Conservation (phyloP, 2,329 filamentous ascomycete species). For the Paecilomyces sp. region DNA sequence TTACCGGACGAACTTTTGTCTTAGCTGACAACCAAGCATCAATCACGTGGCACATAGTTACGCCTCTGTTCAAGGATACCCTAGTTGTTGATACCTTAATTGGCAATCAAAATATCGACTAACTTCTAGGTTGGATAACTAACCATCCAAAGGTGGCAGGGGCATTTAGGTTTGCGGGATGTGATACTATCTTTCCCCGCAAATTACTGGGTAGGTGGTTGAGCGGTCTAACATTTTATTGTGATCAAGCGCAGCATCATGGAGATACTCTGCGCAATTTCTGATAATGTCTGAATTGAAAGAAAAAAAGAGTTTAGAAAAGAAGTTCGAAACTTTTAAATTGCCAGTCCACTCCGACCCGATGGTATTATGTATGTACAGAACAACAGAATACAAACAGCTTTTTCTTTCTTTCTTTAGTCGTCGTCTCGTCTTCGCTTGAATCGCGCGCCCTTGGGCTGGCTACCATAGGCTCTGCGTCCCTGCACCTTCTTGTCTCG, state of each 20-base stretch:
- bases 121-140: too few species aligned
- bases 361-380: not conserved
- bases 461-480: slow-evolving; percentile 68
- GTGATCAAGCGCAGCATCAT: too few species aligned
- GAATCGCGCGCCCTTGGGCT: slow-evolving; percentile 58
- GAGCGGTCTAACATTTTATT: too few species aligned
- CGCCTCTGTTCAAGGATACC: not conserved
- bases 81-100: not conserved
- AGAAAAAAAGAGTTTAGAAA: too few species aligned
- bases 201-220: too few species aligned
- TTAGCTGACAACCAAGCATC: not conserved
- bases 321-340: not conserved
- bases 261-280: too few species aligned
- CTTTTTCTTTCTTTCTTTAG: not conserved
- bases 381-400: not conserved
- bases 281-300: too few species aligned
- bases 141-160: too few species aligned
- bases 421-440: slow-evolving; percentile 39
- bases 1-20: not conserved
- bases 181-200: too few species aligned
- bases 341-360: not conserved
- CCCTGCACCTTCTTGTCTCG: slow-evolving; percentile 59
- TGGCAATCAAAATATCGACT: too few species aligned
- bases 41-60: not conserved
- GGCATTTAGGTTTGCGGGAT: too few species aligned